Percentiles rank a stretch among this genome's conserved stretches.
Evolutionary conservation across 1,139 yeast genomes (phyloP).

Genomic region (Hemisphaericaspora xylanilytica): DNA sequence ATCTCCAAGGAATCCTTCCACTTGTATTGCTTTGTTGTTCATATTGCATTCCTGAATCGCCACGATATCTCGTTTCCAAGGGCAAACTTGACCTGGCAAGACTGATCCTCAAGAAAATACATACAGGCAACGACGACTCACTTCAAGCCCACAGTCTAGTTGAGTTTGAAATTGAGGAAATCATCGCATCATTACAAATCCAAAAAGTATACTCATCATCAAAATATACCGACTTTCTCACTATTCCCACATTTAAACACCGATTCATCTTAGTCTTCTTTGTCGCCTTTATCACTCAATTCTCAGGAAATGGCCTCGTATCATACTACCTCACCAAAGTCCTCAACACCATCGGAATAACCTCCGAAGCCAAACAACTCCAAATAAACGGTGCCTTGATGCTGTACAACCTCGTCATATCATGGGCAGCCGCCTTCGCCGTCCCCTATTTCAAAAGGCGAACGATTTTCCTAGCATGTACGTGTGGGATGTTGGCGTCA

Average conservation of each 20-base stretch:
- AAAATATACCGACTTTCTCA: slow-evolving; percentile 37
- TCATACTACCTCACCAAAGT: slow-evolving; percentile 50
- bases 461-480: slow-evolving; percentile 39
- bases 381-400: slow-evolving; percentile 46
- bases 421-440: slow-evolving; percentile 28
- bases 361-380: slow-evolving; percentile 39
- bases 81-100: slow-evolving; percentile 39
- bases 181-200: slow-evolving; percentile 36
- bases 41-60: slow-evolving; percentile 46
- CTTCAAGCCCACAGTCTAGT: slow-evolving; percentile 32
- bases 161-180: slow-evolving; percentile 46
- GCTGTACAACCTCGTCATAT: slow-evolving; percentile 39
- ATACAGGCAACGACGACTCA: slow-evolving; percentile 34
- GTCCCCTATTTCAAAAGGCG: slow-evolving; percentile 41
- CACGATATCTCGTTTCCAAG: slow-evolving; percentile 38
- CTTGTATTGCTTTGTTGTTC: slow-evolving; percentile 23
- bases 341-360: slow-evolving; percentile 48
- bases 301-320: slow-evolving; percentile 53
- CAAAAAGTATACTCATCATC: slow-evolving; percentile 26
- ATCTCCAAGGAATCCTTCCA: slow-evolving; percentile 42
- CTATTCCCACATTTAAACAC: slow-evolving; percentile 37
- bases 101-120: slow-evolving; percentile 39
- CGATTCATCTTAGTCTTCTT: slow-evolving; percentile 39
- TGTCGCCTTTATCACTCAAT: slow-evolving; percentile 41
- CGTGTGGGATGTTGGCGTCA: slow-evolving; percentile 34